Percentiles rank a stretch among this genome's conserved stretches.
Conservation (phyloP, 2,329 filamentous ascomycete genomes). For the Corynespora cassiicola region DNA sequence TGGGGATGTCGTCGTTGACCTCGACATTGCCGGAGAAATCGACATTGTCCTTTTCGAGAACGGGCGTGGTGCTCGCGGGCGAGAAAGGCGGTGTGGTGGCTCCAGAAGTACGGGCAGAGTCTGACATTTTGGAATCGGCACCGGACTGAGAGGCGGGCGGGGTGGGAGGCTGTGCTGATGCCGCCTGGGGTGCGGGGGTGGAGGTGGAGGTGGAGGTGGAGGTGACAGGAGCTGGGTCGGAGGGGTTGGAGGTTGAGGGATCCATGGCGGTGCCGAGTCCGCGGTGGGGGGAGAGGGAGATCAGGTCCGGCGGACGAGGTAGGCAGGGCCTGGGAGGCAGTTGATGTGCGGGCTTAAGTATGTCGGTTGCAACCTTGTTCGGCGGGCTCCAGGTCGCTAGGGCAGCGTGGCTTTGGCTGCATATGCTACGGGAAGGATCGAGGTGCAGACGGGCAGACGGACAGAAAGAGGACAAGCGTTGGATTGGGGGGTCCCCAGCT, state of each 20-base stretch:
- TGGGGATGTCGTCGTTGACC: conserved; percentile 46
- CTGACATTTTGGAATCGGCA: conserved; percentile 18
- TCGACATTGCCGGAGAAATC: conserved; percentile 43
- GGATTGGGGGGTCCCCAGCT: too few species aligned
- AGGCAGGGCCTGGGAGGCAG: too few species aligned
- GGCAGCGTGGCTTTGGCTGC: too few species aligned
- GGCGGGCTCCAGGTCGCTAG: too few species aligned
- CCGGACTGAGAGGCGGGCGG: conserved; percentile 32
- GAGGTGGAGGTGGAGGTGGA: conserved; percentile 14
- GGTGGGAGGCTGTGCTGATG: conserved; percentile 25
- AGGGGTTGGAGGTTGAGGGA: conserved; percentile 18
- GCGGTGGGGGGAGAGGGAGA: too few species aligned
- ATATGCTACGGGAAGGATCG: too few species aligned
- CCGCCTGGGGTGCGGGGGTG: conserved; percentile 13
- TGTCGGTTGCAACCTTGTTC: too few species aligned
- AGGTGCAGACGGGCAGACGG: too few species aligned
- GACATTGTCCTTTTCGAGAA: conserved; percentile 35
- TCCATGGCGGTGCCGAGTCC: conserved; percentile 21
- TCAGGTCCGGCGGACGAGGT: too few species aligned
- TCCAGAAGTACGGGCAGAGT: conserved; percentile 20
- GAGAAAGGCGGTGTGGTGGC: conserved; percentile 36
- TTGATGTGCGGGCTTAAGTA: too few species aligned
- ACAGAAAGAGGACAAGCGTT: too few species aligned
- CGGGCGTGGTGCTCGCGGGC: conserved; percentile 38
- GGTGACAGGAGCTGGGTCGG: conserved; percentile 12